Base-by-base conservation (phyloP, 164 flowering plant species). In the Aristolochia californica region DNA sequence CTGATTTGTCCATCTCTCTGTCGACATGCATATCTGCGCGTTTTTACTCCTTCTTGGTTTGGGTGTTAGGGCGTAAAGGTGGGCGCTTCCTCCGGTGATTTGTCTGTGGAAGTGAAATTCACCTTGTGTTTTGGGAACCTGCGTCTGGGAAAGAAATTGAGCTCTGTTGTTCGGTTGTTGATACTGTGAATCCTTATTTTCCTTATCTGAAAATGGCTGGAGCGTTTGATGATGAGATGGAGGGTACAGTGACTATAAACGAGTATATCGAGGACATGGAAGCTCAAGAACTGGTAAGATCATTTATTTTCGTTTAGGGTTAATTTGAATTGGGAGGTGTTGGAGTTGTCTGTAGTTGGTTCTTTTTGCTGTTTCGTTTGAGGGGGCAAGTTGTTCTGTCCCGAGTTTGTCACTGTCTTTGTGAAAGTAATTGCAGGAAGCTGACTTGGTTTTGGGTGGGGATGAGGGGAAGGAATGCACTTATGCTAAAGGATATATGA, bases 381-480 rank as follows among this genome's bases (percentile, higher is more conserved):
- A 20, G 45, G 15, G 1, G 51, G 21, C 10, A 48, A 48, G 10
- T 52, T 34, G 5, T 43, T 56, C 38, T 4, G 45, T 44, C 44
- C 27, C 7, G n/a, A 2, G 55, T 52, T 45, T 24, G 15, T 22
- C 11, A 48, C 40, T 27, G 8, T 62, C 18, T 13, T 55, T 43
- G 43, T 56, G 10, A 13, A 21, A 20, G 9, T 61, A 38, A 34
- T 43, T 15, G 43, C 56, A 88, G 97, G 97, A 88, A 72, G 97
- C 91, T 23, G 97, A 94, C 78, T 71, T 94, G 81, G 85, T 94
- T 52, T 75, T 94, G 85, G 99, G 99, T 18, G 99, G 97, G 48
- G 99, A 94, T 66, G 95, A 85, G 48, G 99, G 97, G 27, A 84
- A 94, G 62, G 96, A 87, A 57, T 94, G 97, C 62, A 94, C 99